Base-by-base conservation (phyloP, 257 asterid species). In the Plantago elongata region DNA sequence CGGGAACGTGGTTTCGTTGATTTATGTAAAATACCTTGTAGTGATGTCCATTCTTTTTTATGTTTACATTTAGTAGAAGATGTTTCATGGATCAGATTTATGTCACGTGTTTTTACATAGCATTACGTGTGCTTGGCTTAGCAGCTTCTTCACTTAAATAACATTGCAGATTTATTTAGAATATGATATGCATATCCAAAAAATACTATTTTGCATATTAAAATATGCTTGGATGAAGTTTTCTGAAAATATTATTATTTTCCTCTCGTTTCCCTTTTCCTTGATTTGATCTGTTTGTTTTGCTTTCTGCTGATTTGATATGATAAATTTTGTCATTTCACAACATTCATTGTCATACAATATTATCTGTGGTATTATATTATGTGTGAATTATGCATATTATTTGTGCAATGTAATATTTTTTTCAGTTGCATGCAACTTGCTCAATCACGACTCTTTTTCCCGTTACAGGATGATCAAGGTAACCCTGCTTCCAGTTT, bases 381-480 rank as follows among this genome's bases (percentile, higher is more conserved):
- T n/a, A n/a, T n/a, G n/a, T n/a, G n/a, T n/a, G n/a, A n/a, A 7
- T 52, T 37, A 52, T 22, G 57, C 40, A 9, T 48, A 27, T 37
- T 9, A 16, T 37, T 16, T 22, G 57, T n/a, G 12, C 22, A 37
- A 22, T 10, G 9, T 52, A 52, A 11, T 9, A 17, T 52, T 54
- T 54, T 34, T 34, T 3, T 5, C 40, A 3, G 12, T 16, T 22
- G 9, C 15, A 5, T 1, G 57, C 29, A 52, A 3, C 3, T 52
- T 54, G 13, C 48, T 57, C 38, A 60, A 34, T 60, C 9, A 11
- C 17, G 69, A 63, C 27, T 42, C 22, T 47, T 56, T 52, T 13
- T 56, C 44, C 49, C 61, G 54, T 29, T 76, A 78, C 73, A 89
- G 97, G 87, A 84, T 51, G 83, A 75, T 34, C 45, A 70, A 69